phyloP scores from a whole-genome alignment of 148 eudicot genomes.

The Vaccinium darrowii region DNA sequence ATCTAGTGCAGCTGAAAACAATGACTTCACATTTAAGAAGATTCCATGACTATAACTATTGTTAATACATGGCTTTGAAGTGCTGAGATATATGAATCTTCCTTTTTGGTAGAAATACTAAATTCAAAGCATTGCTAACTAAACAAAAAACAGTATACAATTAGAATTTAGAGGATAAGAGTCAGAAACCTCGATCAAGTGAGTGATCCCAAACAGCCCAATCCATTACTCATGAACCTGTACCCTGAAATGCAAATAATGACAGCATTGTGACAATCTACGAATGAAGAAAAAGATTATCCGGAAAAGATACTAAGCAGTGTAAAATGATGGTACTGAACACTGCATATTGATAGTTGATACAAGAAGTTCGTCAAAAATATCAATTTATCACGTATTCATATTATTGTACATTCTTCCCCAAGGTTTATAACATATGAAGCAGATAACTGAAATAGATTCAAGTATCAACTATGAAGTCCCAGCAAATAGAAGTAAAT shows the following conservation, averaged over 20 bases:
- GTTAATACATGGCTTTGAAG: not conserved
- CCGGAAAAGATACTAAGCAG: not conserved
- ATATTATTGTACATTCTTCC: not conserved
- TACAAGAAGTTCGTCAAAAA: not conserved
- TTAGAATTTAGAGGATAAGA: not conserved
- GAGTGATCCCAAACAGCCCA: constrained; percentile 43
- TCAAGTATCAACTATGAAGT: not conserved
- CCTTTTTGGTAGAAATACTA: not conserved
- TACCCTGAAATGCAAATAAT: constrained; percentile 21
- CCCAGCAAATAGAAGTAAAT: not conserved
- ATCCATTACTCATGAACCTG: constrained; percentile 45
- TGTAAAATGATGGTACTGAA: not conserved
- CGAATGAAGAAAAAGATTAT: not conserved
- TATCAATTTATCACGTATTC: not conserved
- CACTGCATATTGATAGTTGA: not conserved
- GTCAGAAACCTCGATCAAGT: constrained; percentile 29
- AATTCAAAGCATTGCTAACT: not conserved
- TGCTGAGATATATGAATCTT: not conserved
- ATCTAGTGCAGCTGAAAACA: constrained; percentile 24
- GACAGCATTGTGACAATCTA: constrained; percentile 21
- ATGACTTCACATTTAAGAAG: not conserved
- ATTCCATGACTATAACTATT: not conserved
- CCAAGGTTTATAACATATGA: not conserved
- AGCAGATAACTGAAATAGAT: not conserved
- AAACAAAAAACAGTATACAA: constrained; percentile 7